A percentile compares a stretch with the other conserved stretches of the same genome.
Conservation (phyloP, 2,329 filamentous ascomycete species). For the Aspergillus sp. region DNA sequence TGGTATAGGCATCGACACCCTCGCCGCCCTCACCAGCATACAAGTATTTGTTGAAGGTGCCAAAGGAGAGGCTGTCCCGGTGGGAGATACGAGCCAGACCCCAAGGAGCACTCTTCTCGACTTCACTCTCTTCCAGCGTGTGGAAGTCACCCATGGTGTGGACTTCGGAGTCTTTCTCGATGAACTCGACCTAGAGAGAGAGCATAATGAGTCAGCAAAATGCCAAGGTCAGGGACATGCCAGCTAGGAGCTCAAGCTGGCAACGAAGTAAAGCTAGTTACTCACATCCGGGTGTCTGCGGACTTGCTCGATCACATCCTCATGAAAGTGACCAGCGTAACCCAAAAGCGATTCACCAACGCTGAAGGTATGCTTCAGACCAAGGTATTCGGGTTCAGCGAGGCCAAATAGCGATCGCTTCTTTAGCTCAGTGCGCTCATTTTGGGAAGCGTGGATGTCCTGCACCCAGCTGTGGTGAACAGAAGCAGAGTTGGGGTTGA, state of each 20-base stretch:
- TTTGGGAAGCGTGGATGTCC: conserved; percentile 68
- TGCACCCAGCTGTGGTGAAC: conserved; percentile 90
- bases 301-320: conserved; percentile 86
- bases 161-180: conserved; percentile 91
- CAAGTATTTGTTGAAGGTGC: conserved; percentile 96
- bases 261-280: conserved; percentile 21
- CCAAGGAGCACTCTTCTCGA: conserved; percentile 95
- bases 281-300: conserved; percentile 95
- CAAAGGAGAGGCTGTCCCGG: conserved; percentile 77
- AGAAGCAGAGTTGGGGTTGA: conserved; percentile 61
- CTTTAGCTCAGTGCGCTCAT: conserved; percentile 73
- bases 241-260: conserved; percentile 5
- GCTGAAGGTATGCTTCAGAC: conserved; percentile 94
- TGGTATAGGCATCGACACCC: conserved; percentile 97
- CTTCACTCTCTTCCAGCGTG: conserved; percentile 58
- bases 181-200: conserved; percentile 72
- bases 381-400: conserved; percentile 62
- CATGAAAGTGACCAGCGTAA: conserved; percentile 94
- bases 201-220: neutral
- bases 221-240: neutral
- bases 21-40: conserved; percentile 85
- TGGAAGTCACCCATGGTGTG: conserved; percentile 65
- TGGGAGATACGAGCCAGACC: conserved; percentile 97
- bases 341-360: conserved; percentile 77
- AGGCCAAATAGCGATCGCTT: conserved; percentile 75